phyloP scores from a whole-genome alignment of 176 grass and related monocot species.

The Ampelocalamus luodianensis region DNA sequence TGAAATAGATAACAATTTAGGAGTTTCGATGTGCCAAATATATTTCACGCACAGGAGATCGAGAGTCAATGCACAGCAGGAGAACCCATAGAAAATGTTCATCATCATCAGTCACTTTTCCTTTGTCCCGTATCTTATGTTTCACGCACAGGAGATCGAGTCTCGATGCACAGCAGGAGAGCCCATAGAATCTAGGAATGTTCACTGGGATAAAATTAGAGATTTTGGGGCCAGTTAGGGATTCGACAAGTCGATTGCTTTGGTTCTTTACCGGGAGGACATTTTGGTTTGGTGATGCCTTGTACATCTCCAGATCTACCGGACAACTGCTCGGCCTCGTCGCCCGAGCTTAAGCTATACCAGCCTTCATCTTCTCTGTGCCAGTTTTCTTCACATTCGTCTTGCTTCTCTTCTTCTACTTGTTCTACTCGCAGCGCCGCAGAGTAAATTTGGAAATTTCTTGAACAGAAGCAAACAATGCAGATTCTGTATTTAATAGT shows the following conservation, averaged over 20 bases:
- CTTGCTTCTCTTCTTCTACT: slow-evolving; percentile 83
- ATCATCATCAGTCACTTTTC: not conserved
- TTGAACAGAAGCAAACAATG: not conserved
- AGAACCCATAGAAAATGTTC: not conserved
- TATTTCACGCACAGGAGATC: too few relatives aligned
- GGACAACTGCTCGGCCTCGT: slow-evolving; percentile 67
- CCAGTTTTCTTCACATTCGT: slow-evolving; percentile 91
- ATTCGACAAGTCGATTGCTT: not conserved
- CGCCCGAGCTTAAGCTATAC: slow-evolving; percentile 90
- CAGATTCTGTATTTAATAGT: not conserved
- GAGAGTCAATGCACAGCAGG: too few relatives aligned
- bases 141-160: not conserved
- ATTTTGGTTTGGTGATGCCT: slow-evolving; percentile 63
- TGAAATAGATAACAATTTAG: too few relatives aligned
- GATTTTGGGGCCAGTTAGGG: not conserved
- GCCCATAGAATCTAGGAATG: not conserved
- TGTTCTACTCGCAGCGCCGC: slow-evolving; percentile 81
- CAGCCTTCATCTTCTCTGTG: slow-evolving; percentile 90
- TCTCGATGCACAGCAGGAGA: not conserved
- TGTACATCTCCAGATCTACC: slow-evolving; percentile 74
- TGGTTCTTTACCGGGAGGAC: not conserved
- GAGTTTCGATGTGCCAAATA: too few relatives aligned
- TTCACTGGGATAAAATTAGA: slow-evolving; percentile 1
- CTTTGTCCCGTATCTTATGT: not conserved
- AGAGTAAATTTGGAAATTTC: slow-evolving; percentile 45